Conservation (phyloP, 2,329 filamentous ascomycete genomes). For the Penicillium verrucosum region DNA sequence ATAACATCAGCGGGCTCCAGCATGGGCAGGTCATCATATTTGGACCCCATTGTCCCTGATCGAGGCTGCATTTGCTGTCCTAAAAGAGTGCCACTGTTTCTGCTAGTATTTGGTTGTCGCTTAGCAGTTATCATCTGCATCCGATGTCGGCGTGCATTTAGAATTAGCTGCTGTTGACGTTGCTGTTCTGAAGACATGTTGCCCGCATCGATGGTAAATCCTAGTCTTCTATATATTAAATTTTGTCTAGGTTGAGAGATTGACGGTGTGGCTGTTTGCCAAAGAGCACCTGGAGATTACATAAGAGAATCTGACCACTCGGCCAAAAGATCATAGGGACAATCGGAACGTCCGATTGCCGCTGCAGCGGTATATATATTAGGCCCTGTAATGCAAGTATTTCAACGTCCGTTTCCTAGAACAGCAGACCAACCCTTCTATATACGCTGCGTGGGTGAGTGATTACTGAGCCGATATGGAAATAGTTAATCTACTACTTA, state of each 20-base stretch:
- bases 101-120: not conserved
- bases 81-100: not conserved
- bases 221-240: not conserved
- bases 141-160: not conserved
- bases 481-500: too few species aligned
- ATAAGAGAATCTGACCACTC: too few species aligned
- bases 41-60: conserved; percentile 2
- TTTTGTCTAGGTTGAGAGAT: not conserved
- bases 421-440: too few species aligned
- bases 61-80: not conserved
- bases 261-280: not conserved
- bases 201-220: not conserved
- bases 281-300: not conserved
- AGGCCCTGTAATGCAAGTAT: too few species aligned
- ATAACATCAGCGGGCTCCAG: not conserved
- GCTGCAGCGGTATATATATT: too few species aligned
- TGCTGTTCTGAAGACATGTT: not conserved
- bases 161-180: not conserved
- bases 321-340: too few species aligned
- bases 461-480: too few species aligned
- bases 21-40: conserved; percentile 4
- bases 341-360: too few species aligned
- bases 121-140: not conserved
- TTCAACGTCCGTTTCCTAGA: too few species aligned
- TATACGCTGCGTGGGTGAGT: too few species aligned